Base-by-base conservation (phyloP, 108 stramenopile species). In the Nannochloropsis granulata region DNA sequence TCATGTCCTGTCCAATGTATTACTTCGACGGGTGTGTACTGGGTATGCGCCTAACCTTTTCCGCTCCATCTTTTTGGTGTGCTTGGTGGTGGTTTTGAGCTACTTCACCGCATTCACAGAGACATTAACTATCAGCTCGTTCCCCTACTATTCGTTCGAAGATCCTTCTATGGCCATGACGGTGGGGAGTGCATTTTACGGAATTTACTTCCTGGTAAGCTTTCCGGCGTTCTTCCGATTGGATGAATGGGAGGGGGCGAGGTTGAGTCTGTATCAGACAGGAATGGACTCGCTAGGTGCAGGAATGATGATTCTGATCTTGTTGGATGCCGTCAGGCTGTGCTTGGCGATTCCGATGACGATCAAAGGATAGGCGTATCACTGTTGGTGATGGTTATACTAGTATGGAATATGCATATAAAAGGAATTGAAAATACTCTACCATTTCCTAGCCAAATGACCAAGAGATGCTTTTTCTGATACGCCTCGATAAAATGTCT, bases 31-130 rank as follows among this genome's bases (percentile, higher is more conserved):
- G 78, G 91, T 97, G 11, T 91, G 92, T 44, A 21, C 56, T n/a
- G 56, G 56, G 21, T 71, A 71, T n/a, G 21, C 16, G 7, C 56
- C 21, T 16, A 71, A 16, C n/a, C 2, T n/a, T n/a, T 16, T n/a
- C 56, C 56, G 56, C 56, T 16, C 21, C 56, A 71, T 71, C 56
- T 71, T 71, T 91, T 94, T 83, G 83, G 91, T 78, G 34, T 34
- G 34, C 34, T 34, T 34, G 34, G 34, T 34, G 34, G 34, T 34
- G 34, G 34, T 34, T 34, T 34, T 34, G 34, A 34, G 34, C 34
- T 96, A 95, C 92, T 93, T 97, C 81, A 96, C 97, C 14, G 97
- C 97, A 8, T 99, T 99, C 89, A 96, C 96, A 93, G 98, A 99
- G 83, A 96, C 97, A 12, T 87, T 98, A 85, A 95, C 97, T 3